Conservation (phyloP, 768 basidiomycete genomes). For the Amanita pseudoporphyria region DNA sequence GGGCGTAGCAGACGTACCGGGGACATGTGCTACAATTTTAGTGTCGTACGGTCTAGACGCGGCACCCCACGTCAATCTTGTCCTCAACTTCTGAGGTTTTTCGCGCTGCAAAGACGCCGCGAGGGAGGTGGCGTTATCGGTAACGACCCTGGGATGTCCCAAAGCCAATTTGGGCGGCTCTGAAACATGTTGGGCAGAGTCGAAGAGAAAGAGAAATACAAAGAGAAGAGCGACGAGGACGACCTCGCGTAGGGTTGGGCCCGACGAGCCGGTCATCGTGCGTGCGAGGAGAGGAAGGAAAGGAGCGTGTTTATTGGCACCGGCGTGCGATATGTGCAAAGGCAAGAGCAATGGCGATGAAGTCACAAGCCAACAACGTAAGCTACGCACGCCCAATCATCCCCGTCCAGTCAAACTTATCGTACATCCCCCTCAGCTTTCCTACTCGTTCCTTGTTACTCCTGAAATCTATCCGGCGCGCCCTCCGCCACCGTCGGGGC, state of each 20-base stretch:
- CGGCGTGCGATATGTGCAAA: neutral
- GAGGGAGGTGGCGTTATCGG: constrained; percentile 8
- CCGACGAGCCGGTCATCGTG: constrained; percentile 7
- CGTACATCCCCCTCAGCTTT: constrained; percentile 67
- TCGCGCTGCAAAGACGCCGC: constrained; percentile 6
- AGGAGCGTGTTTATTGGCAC: neutral
- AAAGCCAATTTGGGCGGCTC: neutral
- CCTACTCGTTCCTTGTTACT: constrained; percentile 63
- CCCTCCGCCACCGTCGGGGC: constrained; percentile 77
- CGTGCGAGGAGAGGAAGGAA: neutral
- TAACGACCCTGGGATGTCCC: neutral
- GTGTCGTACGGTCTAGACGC: constrained; percentile 38
- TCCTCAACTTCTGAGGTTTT: constrained; percentile 12
- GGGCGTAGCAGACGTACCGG: constrained; percentile 36
- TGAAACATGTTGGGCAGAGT: constrained; percentile 4
- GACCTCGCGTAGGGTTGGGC: constrained; percentile 13
- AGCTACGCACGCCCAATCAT: constrained; percentile 37
- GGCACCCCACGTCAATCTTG: constrained; percentile 29
- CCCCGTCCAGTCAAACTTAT: constrained; percentile 73
- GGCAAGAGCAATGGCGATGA: neutral
- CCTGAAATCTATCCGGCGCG: constrained; percentile 61
- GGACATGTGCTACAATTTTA: constrained; percentile 62
- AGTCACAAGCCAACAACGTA: neutral
- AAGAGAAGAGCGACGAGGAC: constrained; percentile 10
- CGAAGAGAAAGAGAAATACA: constrained; percentile 9